Base-by-base conservation (phyloP, 2,329 filamentous ascomycete genomes). In the Achaetomium macrosporum region DNA sequence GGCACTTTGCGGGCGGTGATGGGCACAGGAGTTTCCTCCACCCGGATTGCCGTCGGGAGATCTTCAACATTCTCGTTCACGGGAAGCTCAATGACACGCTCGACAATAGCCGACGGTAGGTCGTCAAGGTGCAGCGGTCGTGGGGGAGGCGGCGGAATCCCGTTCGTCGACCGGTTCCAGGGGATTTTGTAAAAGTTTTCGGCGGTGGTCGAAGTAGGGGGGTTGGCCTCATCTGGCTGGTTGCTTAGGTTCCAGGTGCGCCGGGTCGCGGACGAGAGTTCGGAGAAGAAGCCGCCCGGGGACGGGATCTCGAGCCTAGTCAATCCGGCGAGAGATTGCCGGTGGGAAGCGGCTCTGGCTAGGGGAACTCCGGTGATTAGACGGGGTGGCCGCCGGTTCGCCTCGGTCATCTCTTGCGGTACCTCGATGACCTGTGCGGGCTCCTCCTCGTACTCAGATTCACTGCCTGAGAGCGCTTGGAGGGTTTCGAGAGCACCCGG, bases 111-210 rank as follows among this genome's bases (percentile, higher is more conserved):
- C 3, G 44, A 88, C 71, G 25, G 85, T 74, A 16, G 66, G 67
- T 71, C 69, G 43, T 65, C 59, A 29, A 72, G 65, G n/a, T 65
- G 61, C 15, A 66, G 61, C 13, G 69, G 61, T 61, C 71, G 65
- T 62, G 58, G 67, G 58, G 57, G 71, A 25, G 60, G 75, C 48
- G 61, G 71, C 63, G 58, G 57, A 42, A 63, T 31, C 57, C 33
- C 44, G 47, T 66, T 25, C 70, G 68, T 36, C 66, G 63, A 8
- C 71, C 57, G 70, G 59, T 76, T 78, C 85, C 90, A 96, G 3
- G 91, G 90, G 29, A 86, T 79, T 57, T 86, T 84, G 71, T 97
- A 97, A 64, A 96, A 97, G 57, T 87, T 83, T 66, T 96, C 89
- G 10, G 92, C 92, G n/a, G 87, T 90, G 30, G 90, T 89, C 1